Evolutionary conservation across 129 eudicot genomes (phyloP).

Genomic region (Centella asiatica): DNA sequence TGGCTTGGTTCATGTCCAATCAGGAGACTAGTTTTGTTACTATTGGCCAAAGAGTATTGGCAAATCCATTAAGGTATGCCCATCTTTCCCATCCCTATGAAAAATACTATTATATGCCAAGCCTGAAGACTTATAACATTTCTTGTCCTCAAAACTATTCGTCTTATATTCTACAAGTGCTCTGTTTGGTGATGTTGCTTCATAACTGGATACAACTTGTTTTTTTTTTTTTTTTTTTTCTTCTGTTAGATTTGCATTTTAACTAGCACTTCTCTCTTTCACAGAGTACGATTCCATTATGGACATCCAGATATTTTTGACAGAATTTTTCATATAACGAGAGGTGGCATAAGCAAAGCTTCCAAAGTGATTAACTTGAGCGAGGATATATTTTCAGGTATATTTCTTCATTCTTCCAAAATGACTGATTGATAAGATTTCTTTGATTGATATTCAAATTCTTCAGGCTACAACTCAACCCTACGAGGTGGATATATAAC

Average conservation of each 20-base stretch:
- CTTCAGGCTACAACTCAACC: constrained; percentile 84
- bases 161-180: too few relatives aligned
- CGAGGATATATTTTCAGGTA: constrained; percentile 87
- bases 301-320: constrained; percentile 97
- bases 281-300: constrained; percentile 89
- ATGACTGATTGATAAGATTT: background rate
- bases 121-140: background rate
- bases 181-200: too few relatives aligned
- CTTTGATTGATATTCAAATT: background rate
- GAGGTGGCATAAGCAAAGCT: constrained; percentile 96
- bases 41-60: constrained; percentile 89
- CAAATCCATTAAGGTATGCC: constrained; percentile 78
- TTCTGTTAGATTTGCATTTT: background rate
- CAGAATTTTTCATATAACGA: constrained; percentile 79
- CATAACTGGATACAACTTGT: too few relatives aligned
- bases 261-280: background rate
- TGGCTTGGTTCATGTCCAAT: constrained; percentile 99
- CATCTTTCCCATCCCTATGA: background rate
- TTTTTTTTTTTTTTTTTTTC: too few relatives aligned
- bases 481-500: constrained; percentile 81
- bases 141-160: too few relatives aligned
- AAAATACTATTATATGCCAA: background rate
- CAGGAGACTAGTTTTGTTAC: constrained; percentile 98
- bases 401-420: constrained; percentile 6
- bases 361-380: constrained; percentile 78